Evolutionary conservation across 305 asterid genomes (phyloP), one percentile per base, ranked within the genome.

Genomic region (Striga hermonthica): DNA sequence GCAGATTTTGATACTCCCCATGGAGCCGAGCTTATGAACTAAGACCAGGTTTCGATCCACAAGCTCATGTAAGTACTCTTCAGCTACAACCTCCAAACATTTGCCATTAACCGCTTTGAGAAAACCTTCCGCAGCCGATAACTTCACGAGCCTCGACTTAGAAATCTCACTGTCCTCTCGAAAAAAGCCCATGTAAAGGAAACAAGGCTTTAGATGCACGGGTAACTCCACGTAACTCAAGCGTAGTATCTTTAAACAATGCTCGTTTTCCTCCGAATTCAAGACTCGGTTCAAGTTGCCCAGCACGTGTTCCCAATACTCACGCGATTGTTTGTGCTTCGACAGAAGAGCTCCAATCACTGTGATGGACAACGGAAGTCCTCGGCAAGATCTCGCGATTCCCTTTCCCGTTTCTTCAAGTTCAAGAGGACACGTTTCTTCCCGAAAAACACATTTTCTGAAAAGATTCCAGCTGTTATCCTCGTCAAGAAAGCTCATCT

Each of bases 121-220:
- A 67, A 67, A 71, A 1, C 76, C 68, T 41, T 75, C 68, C 0
- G 75, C 41, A n/a, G 36, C 58, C 79, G 74, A 69, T 9, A 64
- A 3, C 4, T 53, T 64, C 1, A 69, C 47, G 44, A 64, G 57
- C 58, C 31, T 22, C 1, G 31, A 22, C 31, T 22, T 22, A 15
- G 14, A 47, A 14, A 75, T 75, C 7, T 11, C 0, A 1, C 0
- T 0, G 14, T 70, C 73, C 40, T 75, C 73, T 0, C 41, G 67
- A 48, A 40, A 75, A 14, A 60, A n/a, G 3, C 70, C 54, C 58
- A 71, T 34, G 22, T 62, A 52, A 4, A 71, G 60, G 57, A 75
- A 71, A 52, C 76, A 71, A 4, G 80, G 74, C 31, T 22, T 22
- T 22, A 22, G 31, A 2, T 22, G 31, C 1, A 22, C 2, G 31